Percentiles rank a stretch among this genome's conserved stretches.
These are phyloP conservation scores for Dactylellina sp. DNA, from an alignment of 2,329 filamentous ascomycete genomes.

Conservation along the genomic window DNA sequence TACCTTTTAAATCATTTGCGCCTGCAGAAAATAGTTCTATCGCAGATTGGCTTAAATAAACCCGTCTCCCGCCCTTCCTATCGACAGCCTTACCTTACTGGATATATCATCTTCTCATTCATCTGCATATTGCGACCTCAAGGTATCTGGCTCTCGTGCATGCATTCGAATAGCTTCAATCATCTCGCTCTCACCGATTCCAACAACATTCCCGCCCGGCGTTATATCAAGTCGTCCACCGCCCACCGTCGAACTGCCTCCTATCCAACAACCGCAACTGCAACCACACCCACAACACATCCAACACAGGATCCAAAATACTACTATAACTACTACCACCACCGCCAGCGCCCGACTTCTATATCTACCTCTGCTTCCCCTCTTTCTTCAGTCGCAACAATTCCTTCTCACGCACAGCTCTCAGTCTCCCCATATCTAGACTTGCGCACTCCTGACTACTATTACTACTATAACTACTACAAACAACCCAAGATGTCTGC, in stretches of 20 bases:
- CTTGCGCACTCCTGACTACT: slow-evolving; percentile 31
- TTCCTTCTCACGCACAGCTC: slow-evolving; percentile 35
- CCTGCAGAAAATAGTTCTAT: slow-evolving; percentile 3
- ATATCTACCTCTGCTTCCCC: slow-evolving; percentile 14
- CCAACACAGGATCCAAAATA: slow-evolving; percentile 19
- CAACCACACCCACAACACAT: slow-evolving; percentile 39
- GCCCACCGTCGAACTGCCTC: slow-evolving; percentile 35
- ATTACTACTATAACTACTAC: slow-evolving; percentile 30
- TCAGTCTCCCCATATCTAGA: slow-evolving; percentile 8
- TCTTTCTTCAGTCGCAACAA: slow-evolving; percentile 31
- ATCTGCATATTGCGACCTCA: slow-evolving; percentile 14
- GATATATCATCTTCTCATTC: not conserved
- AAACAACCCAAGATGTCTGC: slow-evolving; percentile 46
- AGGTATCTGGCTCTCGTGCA: slow-evolving; percentile 19
- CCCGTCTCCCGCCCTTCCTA: slow-evolving; percentile 24
- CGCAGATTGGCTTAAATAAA: slow-evolving; percentile 49
- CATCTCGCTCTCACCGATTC: slow-evolving; percentile 2
- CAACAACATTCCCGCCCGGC: slow-evolving; percentile 22
- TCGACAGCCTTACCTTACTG: slow-evolving; percentile 13
- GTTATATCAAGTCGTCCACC: slow-evolving; percentile 6
- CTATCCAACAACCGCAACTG: slow-evolving; percentile 10
- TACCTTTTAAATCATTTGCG: no score
- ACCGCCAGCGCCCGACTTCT: slow-evolving; percentile 26
- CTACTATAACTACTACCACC: not conserved
- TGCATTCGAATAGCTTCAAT: slow-evolving; percentile 38